Conservation (phyloP, 306 rosid species). For the Glycine latifolia region DNA sequence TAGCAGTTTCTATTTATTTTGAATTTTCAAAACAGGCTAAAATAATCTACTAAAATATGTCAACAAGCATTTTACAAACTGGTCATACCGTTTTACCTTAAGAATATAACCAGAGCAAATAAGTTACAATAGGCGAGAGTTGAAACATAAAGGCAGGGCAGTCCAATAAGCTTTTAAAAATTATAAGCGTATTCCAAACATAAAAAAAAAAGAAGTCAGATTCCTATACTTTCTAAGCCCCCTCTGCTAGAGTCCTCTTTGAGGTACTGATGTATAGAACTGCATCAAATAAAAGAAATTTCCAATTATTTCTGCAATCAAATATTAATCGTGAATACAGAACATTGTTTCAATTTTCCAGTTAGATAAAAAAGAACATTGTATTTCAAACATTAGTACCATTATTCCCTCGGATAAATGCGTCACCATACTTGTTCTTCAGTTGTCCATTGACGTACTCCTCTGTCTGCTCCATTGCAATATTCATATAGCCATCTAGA, state of each 20-base stretch:
- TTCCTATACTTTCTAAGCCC: slow-evolving; percentile 57
- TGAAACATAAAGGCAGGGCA: not conserved
- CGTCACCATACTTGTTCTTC: slow-evolving; percentile 96
- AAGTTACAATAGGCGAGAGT: slow-evolving; percentile 15
- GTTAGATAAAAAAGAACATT: not conserved
- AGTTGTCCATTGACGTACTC: slow-evolving; percentile 94
- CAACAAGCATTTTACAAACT: slow-evolving; percentile 27
- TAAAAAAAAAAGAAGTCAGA: not conserved
- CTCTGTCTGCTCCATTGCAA: slow-evolving; percentile 99
- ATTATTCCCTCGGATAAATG: slow-evolving; percentile 93
- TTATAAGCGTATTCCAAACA: not conserved
- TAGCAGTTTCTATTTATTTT: slow-evolving; percentile 21
- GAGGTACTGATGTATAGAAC: slow-evolving; percentile 96
- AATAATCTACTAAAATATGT: slow-evolving; percentile 28
- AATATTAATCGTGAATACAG: slow-evolving; percentile 12
- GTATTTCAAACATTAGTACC: slow-evolving; percentile 54
- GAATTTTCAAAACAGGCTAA: slow-evolving; percentile 24
- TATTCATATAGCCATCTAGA: slow-evolving; percentile 97
- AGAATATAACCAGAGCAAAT: slow-evolving; percentile 12
- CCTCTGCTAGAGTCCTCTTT: slow-evolving; percentile 88
- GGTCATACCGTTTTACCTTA: not conserved
- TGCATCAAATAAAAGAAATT: slow-evolving; percentile 49
- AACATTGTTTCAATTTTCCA: not conserved
- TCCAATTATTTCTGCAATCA: slow-evolving; percentile 37
- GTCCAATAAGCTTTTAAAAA: slow-evolving; percentile 28